Percentiles rank a stretch among this genome's conserved stretches.
phyloP scores from a whole-genome alignment of 352 stramenopile genomes.

The Salisapilia sapeloensis region DNA sequence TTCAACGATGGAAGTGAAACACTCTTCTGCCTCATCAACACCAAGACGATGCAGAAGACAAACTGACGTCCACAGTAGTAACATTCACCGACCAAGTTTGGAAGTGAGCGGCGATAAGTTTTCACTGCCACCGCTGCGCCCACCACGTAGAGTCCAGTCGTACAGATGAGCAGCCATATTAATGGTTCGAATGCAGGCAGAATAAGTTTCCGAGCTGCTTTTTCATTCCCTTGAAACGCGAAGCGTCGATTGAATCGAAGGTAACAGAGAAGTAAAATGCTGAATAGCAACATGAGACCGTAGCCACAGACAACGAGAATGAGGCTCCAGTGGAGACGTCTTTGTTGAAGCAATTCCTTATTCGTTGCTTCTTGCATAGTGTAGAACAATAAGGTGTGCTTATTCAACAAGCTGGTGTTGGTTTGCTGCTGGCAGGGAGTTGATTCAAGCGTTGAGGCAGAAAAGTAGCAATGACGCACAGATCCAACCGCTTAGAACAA shows the following conservation, averaged over 20 bases:
- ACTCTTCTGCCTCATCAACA: constrained; percentile 5
- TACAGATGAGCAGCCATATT: constrained; percentile 24
- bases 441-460: no score
- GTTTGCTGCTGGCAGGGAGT: no score
- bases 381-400: no score
- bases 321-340: no score
- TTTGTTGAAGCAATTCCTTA: no score
- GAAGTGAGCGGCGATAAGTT: neutral
- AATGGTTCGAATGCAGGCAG: constrained; percentile 51
- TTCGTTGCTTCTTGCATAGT: no score
- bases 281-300: constrained; percentile 21
- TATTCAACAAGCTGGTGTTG: no score
- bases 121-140: constrained; percentile 1
- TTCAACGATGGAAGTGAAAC: constrained; percentile 4
- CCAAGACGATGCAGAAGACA: constrained; percentile 5
- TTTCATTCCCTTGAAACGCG: constrained; percentile 21
- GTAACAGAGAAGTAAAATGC: constrained; percentile 23
- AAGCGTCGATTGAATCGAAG: constrained; percentile 34
- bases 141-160: constrained; percentile 15
- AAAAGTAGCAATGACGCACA: no score
- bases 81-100: constrained; percentile 3
- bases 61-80: constrained; percentile 6
- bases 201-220: constrained; percentile 35
- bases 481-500: no score
- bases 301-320: constrained; percentile 24